Evolutionary conservation across 2,329 filamentous ascomycete genomes (phyloP), one percentile per base, ranked within the genome.

Genomic region (Claviceps spartinae): DNA sequence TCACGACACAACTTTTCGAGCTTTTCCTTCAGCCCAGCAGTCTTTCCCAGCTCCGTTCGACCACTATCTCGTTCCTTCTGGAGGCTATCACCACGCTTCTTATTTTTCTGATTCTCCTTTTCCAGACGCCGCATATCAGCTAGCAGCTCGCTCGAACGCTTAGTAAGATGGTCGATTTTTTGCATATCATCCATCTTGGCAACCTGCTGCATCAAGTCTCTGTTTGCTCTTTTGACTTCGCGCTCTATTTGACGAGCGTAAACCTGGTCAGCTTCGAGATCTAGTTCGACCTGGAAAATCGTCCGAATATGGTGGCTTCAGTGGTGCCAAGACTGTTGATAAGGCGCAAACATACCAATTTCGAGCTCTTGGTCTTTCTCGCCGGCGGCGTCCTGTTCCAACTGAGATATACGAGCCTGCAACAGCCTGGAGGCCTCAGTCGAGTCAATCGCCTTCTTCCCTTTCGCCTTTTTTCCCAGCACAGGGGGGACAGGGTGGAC

Each of bases 11-110:
- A 75, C 66, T 97, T 98, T 69, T 98, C 93, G 46, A 98, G 74
- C 70, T 97, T 97, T 67, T 97, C 90, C 67, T 95, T 96, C 64
- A 97, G 81, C 1, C 84, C 86, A 20, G 86, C 83, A 22, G 90
- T 91, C 70, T 95, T 95, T 70, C 82, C 91, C 52, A 95, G 75
- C 66, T 98, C 93, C 47, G 84, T 86, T 60, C 89, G 82, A 53
- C 86, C 85, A 59, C 87, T 83, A 65, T 98, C 93, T 67, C 95
- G 94, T 62, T 98, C 93, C 67, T 97, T 98, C 68, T 98, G 93
- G 52, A 98, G 70, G 62, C 88, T 85, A 65, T 98, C 93, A 26
- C 87, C 88, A 24, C 89, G 85, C 68, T 96, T 95, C 75, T 96
- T 97, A 62, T 91, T 93, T 70, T 95, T 97, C 56, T 87, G 79